Conservation (phyloP, 306 rosid species). For the Neltuma alba region DNA sequence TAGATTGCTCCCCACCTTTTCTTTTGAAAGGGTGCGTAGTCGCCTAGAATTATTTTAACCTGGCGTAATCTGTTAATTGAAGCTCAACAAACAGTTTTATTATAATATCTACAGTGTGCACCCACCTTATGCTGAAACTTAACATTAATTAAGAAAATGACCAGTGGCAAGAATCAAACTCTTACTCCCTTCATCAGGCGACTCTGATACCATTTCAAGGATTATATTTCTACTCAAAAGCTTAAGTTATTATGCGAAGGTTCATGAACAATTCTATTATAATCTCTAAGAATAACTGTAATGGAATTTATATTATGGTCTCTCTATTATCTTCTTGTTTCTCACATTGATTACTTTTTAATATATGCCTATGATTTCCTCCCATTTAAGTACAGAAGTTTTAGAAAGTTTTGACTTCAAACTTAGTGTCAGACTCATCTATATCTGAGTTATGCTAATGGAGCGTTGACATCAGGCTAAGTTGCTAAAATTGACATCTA, state of each 20-base stretch:
- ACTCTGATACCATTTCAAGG: background rate
- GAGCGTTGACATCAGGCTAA: background rate
- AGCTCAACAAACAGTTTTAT: background rate
- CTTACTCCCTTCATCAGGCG: background rate
- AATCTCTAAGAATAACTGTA: background rate
- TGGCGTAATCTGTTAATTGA: background rate
- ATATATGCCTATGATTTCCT: slow-evolving; percentile 2
- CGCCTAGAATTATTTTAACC: background rate
- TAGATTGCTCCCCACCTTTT: background rate
- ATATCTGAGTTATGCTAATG: background rate
- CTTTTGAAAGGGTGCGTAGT: background rate
- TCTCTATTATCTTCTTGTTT: slow-evolving; percentile 11
- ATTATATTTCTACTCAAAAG: background rate
- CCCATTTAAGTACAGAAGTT: slow-evolving; percentile 3
- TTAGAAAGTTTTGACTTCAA: slow-evolving; percentile 12
- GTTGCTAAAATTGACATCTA: slow-evolving; percentile 20
- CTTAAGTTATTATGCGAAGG: background rate
- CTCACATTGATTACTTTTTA: background rate
- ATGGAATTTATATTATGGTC: slow-evolving; percentile 6
- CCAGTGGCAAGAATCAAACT: background rate
- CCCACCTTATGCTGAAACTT: background rate
- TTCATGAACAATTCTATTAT: background rate
- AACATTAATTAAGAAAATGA: background rate
- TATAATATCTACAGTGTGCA: background rate
- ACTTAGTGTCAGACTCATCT: slow-evolving; percentile 11